Conservation (phyloP, 495 filamentous ascomycete genomes). For the Penicillium paxilli region DNA sequence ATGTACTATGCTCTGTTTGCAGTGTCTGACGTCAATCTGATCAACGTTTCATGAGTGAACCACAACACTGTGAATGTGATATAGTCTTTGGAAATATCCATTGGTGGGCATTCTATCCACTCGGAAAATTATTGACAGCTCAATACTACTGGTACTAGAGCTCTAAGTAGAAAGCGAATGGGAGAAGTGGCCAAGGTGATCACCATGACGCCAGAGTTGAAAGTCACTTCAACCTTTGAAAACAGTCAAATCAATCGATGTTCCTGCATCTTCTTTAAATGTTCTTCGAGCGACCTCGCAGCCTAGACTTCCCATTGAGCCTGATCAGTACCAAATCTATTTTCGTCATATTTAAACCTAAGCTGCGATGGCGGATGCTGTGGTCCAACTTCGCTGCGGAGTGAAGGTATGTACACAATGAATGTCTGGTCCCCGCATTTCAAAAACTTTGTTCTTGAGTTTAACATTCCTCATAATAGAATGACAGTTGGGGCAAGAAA, state of each 20-base stretch:
- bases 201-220: slow-evolving; percentile 18
- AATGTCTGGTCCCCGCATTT: no score
- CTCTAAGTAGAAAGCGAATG: background rate
- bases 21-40: background rate
- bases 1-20: background rate
- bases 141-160: no score
- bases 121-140: background rate
- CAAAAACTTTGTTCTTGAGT: no score
- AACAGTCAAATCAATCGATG: no score
- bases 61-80: background rate
- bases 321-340: background rate
- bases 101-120: background rate
- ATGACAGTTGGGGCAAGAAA: slow-evolving; percentile 51
- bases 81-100: background rate
- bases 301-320: no score
- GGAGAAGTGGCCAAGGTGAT: background rate
- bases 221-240: background rate
- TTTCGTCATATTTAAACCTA: background rate
- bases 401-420: slow-evolving; percentile 38
- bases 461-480: slow-evolving; percentile 20
- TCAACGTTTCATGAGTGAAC: background rate
- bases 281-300: no score
- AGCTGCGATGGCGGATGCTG: slow-evolving; percentile 30
- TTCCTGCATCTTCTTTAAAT: no score
- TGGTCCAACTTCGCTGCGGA: slow-evolving; percentile 45